These are phyloP conservation scores for Chrysanthemum makinoi DNA, from an alignment of 129 eudicot species.

Conservation along the genomic window DNA sequence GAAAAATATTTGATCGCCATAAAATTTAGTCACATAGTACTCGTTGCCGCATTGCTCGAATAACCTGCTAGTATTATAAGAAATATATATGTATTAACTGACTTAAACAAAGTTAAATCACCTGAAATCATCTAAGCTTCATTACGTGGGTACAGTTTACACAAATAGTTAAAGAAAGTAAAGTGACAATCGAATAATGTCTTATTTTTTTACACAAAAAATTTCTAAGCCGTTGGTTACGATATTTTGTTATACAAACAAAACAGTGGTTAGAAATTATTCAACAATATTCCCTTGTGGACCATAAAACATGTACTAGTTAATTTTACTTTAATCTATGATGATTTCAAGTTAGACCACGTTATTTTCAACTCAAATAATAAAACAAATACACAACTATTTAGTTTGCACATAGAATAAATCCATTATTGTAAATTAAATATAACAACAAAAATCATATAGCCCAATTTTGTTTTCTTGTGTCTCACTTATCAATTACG, in stretches of 20 bases:
- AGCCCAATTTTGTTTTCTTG: slow-evolving; percentile 8
- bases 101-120: too few species aligned
- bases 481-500: background rate
- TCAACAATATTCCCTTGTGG: slow-evolving; percentile 6
- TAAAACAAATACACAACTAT: background rate
- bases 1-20: too few species aligned
- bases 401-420: background rate
- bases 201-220: slow-evolving; percentile 1
- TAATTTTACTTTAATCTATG: background rate
- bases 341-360: background rate
- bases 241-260: slow-evolving; percentile 15
- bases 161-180: background rate
- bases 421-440: background rate
- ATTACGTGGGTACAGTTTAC: background rate
- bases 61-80: too few species aligned
- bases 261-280: background rate
- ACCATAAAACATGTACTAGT: background rate
- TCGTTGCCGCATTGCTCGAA: too few species aligned
- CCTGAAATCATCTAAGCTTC: too few species aligned
- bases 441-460: background rate
- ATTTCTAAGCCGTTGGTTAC: slow-evolving; percentile 28
- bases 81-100: too few species aligned
- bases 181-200: slow-evolving; percentile 14
- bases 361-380: background rate
- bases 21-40: too few species aligned